Evolutionary conservation across 139 green algal genomes (phyloP), one percentile per base, ranked within the genome.

Genomic region (Coccomyxa sp.): DNA sequence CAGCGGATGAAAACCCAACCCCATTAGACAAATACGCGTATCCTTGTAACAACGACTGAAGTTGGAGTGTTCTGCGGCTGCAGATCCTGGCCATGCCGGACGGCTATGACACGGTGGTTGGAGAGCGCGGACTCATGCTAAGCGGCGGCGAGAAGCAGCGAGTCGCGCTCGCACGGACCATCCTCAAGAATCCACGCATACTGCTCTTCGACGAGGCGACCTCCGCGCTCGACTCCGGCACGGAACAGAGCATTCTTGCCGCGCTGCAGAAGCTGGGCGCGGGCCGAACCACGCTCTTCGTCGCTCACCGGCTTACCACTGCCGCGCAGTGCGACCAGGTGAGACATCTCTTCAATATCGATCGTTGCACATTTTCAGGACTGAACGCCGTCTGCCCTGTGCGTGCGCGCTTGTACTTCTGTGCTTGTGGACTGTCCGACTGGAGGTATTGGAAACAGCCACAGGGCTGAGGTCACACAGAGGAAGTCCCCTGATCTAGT

Each of bases 121-220:
- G 94, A 0, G 95, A 98, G 90, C 88, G 95, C 0, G 94, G 95
- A 0, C 87, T 98, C 23, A 96, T 97, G 89, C 91, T 98, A 0
- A 94, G 87, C 67, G 96, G 95, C 4, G 96, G 96, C 16, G 95
- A 99, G 88, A 98, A 98, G 93, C 96, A 99, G 94, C 92, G 96
- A 4, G 93, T 99, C 27, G 96, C 96, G 31, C 98, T 99, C 25
- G 96, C 96, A 0, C 86, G 94, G 31, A 94, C 94, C 16, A 94
- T 96, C 77, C 88, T 97, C 17, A 85, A 87, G 79, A 32, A 16
- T 0, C 92, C 94, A 0, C 75, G 77, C 21, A 80, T 98, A 13
- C 88, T 98, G 81, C 90, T 99, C 57, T 95, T 95, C 81, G 96
- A 99, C 83, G 96, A 99, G 89, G 95, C 96, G 30, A 99, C 96